Conservation (phyloP, 2,329 filamentous ascomycete species). For the Beauveria rudraprayagi region DNA sequence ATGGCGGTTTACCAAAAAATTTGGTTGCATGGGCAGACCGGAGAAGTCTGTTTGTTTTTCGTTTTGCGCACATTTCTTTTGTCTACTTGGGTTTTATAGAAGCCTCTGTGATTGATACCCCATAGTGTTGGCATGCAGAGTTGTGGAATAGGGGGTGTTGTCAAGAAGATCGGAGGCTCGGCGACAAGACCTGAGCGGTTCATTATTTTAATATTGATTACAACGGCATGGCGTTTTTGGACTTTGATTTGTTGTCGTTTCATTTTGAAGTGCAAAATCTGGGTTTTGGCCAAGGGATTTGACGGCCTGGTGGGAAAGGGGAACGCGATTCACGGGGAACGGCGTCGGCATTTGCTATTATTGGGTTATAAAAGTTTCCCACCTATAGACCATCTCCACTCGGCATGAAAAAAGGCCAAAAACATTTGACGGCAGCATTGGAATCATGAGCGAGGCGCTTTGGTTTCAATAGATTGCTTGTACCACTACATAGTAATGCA, state of each 20-base stretch:
- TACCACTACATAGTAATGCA: slow-evolving; percentile 10
- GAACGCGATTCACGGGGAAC: not conserved
- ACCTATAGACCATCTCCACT: slow-evolving; percentile 44
- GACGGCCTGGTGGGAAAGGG: not conserved
- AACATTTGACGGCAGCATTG: slow-evolving; percentile 11
- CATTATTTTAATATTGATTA: slow-evolving; percentile 7
- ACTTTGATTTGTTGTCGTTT: not conserved
- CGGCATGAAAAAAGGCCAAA: slow-evolving; percentile 28
- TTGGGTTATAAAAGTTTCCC: slow-evolving; percentile 3
- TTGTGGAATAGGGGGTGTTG: slow-evolving; percentile 2
- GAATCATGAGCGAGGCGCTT: slow-evolving; percentile 8
- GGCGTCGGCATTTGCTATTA: not conserved
- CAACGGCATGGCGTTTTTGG: slow-evolving; percentile 11
- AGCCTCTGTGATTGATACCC: slow-evolving; percentile 24
- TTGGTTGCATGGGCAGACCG: slow-evolving; percentile 4
- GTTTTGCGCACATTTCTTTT: slow-evolving; percentile 16
- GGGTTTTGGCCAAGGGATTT: not conserved
- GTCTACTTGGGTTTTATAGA: slow-evolving; percentile 13
- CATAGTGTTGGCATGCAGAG: slow-evolving; percentile 14
- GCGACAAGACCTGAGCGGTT: slow-evolving; percentile 6
- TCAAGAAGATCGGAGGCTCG: slow-evolving; percentile 9
- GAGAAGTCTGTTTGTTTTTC: not conserved
- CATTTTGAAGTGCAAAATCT: not conserved
- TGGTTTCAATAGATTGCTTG: slow-evolving; percentile 10
- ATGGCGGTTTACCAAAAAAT: not conserved